Evolutionary conservation across 2,329 filamentous ascomycete genomes (phyloP), one percentile per base, ranked within the genome.

Genomic region (Cytospora piceae): DNA sequence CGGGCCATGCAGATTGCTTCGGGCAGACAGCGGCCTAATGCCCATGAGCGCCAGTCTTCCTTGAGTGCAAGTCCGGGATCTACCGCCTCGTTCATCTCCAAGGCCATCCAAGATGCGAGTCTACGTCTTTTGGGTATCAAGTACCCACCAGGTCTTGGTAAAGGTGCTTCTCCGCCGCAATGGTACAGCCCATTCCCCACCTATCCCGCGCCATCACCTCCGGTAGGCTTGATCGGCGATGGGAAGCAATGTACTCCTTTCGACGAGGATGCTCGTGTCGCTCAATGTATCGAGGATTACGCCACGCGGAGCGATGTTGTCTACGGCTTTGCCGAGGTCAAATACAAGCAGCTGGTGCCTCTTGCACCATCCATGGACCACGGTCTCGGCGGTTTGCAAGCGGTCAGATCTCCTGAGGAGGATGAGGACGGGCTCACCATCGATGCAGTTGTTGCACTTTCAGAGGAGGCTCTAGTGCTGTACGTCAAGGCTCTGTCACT

Each of bases 321-420:
- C 3, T 99, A 94, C 75, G 94, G 94, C 3, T 98, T 99, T 77
- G 95, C 95, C 7, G 94, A 99, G 78, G 94, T 99, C 74, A 99
- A 99, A 78, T 97, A 96, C 78, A 95, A 96, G 77, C 95, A 99
- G 77, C 85, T 99, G n/a, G 87, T 97, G 58, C 95, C 95, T 3
- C 81, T 95, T 54, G 88, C 92, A 1, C 95, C 94, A 1, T 94
- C 91, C 0, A 86, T 85, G 70, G 88, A 92, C 58, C 87, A 90
- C 70, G 88, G 87, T 7, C 83, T 93, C 4, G 89, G 90, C 8
- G 87, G 89, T 17, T 77, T 85, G n/a, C 79, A 80, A 4, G 74
- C 80, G 11, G 87, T 90, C 4, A 82, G 84, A 72, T 76, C 78
- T 14, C 74, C 77, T 15, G 85, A 87, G 14, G 90, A 93, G 20